Base-by-base conservation (phyloP, 345 rosid genomes). In the Populus ilicifolia region DNA sequence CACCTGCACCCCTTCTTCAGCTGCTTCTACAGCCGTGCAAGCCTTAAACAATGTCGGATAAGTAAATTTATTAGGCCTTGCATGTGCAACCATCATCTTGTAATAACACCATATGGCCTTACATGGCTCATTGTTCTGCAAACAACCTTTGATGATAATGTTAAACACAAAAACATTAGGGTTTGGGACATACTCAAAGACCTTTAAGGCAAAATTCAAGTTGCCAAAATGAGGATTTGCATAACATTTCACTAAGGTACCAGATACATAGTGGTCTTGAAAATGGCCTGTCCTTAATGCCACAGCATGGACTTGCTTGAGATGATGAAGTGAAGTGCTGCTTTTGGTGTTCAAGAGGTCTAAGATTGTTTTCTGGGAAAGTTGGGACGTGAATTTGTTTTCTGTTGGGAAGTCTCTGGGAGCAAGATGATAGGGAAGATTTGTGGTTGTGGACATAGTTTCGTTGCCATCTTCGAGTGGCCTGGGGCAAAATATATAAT, bases 161-260 rank as follows among this genome's bases (percentile, higher is more conserved):
- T 89, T 89, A 83, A 85, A 82, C 3, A 82, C 82, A 29, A 88
- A 86, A 41, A 86, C 89, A 79, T 86, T 88, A 13, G 91, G 89
- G 0, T 35, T 76, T 1, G 67, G 73, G 71, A 83, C 73, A 80
- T 75, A 35, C 16, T 70, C 46, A 56, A 87, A 87, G 66, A 87
- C 84, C 76, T 68, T 72, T 41, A 84, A 71, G 3, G 86, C 86
- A 1, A 72, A 71, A 33, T 80, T 78, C 41, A 80, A 68, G 77
- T 77, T 77, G 16, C 66, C 41, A 67, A 81, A 70, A n/a, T 25
- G 82, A 59, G 79, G 59, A 76, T 82, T 79, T 18, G 84, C 79
- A 73, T 84, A 85, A 73, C 75, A 80, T 69, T 85, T 85, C 16
- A 85, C 73, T 21, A 87, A 70, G 16, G 83, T 80, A 64, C 90